Percentiles rank a stretch among this genome's conserved stretches.
phyloP scores from a whole-genome alignment of 495 filamentous ascomycete genomes.

The Melanomma pulvis-pyrius region DNA sequence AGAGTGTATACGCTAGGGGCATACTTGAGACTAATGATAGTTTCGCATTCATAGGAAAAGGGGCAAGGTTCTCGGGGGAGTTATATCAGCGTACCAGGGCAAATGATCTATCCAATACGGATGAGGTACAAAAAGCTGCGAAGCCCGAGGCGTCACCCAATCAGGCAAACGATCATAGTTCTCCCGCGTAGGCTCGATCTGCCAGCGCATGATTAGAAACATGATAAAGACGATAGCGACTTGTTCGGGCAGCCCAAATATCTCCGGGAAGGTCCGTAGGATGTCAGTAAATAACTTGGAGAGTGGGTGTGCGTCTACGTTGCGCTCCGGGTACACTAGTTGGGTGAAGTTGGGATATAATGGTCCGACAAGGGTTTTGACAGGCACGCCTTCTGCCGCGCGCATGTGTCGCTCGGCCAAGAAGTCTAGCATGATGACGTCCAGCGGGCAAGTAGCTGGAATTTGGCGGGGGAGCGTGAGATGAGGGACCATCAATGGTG shows the following conservation, averaged over 20 bases:
- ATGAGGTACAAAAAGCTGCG: constrained; percentile 65
- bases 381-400: constrained; percentile 61
- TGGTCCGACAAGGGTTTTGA: constrained; percentile 68
- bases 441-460: constrained; percentile 69
- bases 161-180: constrained; percentile 73
- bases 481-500: constrained; percentile 32
- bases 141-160: constrained; percentile 63
- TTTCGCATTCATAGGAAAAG: background rate
- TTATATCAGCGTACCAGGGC: constrained; percentile 55
- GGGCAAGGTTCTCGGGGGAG: background rate
- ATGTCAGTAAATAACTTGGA: constrained; percentile 85
- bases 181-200: constrained; percentile 70
- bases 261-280: constrained; percentile 70
- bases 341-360: constrained; percentile 75
- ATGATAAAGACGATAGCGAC: constrained; percentile 77
- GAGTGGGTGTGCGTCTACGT: constrained; percentile 63
- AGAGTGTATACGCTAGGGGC: too few relatives aligned
- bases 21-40: background rate
- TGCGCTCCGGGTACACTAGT: constrained; percentile 67
- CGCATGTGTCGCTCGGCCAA: constrained; percentile 67
- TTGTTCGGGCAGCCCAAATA: constrained; percentile 70
- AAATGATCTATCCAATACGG: constrained; percentile 79
- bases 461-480: constrained; percentile 60
- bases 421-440: constrained; percentile 75
- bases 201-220: constrained; percentile 85